phyloP scores from a whole-genome alignment of 257 asterid species.

The Marsdenia floribunda region DNA sequence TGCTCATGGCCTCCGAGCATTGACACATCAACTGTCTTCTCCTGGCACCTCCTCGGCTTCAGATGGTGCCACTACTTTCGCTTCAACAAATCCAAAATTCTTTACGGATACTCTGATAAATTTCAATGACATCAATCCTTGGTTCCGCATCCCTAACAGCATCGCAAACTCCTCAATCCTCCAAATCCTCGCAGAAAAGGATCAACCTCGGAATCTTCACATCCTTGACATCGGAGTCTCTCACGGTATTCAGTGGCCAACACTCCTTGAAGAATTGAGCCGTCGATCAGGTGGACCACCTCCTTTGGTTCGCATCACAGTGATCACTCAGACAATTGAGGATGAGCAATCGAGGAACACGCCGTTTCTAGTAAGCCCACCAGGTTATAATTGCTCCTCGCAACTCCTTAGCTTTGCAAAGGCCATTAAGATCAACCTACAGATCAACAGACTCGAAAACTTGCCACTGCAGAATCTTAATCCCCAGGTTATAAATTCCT shows the following conservation, averaged over 20 bases:
- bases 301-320: constrained; percentile 66
- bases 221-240: constrained; percentile 86
- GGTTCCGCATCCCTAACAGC: constrained; percentile 79
- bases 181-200: constrained; percentile 50
- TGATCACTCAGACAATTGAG: constrained; percentile 35
- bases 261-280: constrained; percentile 65
- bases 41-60: constrained; percentile 26
- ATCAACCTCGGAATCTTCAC: constrained; percentile 47
- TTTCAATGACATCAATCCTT: constrained; percentile 76
- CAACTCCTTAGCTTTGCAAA: constrained; percentile 62
- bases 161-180: constrained; percentile 76
- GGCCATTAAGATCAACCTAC: constrained; percentile 61
- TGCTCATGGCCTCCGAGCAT: constrained; percentile 64
- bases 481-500: constrained; percentile 44
- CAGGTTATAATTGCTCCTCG: constrained; percentile 51
- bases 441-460: constrained; percentile 56
- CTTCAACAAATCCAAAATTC: constrained; percentile 51
- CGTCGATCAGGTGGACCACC: constrained; percentile 77
- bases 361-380: constrained; percentile 53
- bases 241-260: constrained; percentile 92
- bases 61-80: constrained; percentile 30
- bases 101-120: constrained; percentile 56
- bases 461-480: constrained; percentile 49
- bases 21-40: constrained; percentile 53
- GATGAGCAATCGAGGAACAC: constrained; percentile 29